phyloP scores from a whole-genome alignment of 2,329 filamentous ascomycete genomes.

The Monilinia vaccinii-corymbosi region DNA sequence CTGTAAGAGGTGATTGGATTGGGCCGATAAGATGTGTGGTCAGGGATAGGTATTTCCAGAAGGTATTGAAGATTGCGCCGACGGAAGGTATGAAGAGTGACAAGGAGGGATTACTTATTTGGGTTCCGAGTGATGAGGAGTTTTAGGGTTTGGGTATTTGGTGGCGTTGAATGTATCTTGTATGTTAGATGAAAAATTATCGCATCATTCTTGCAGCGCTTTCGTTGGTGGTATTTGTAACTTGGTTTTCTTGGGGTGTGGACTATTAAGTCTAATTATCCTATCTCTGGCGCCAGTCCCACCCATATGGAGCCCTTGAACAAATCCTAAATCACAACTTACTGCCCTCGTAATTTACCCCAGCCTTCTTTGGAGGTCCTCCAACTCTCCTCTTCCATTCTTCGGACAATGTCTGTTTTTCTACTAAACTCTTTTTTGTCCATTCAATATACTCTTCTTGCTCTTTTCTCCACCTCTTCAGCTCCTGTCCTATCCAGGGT shows the following conservation, averaged over 20 bases:
- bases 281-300: not conserved
- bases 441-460: conserved; percentile 44
- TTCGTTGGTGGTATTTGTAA: not conserved
- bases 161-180: not conserved
- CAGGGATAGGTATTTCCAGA: conserved; percentile 87
- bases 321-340: not conserved
- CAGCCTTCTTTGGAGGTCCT: conserved; percentile 10
- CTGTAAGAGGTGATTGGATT: conserved; percentile 58
- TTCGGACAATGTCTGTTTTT: conserved; percentile 48
- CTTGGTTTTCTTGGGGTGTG: not conserved
- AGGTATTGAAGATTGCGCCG: conserved; percentile 71
- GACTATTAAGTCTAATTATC: too few relatives aligned
- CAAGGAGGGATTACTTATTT: conserved; percentile 55
- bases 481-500: conserved; percentile 47
- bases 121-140: conserved; percentile 40
- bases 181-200: not conserved
- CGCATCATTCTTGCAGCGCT: not conserved
- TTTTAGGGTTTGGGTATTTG: not conserved
- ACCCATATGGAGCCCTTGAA: not conserved
- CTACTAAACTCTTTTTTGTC: conserved; percentile 43
- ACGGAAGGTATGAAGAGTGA: conserved; percentile 62
- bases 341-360: not conserved
- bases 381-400: conserved; percentile 38
- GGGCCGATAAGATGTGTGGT: conserved; percentile 62
- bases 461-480: conserved; percentile 47